Evolutionary conservation across 2,329 filamentous ascomycete genomes (phyloP), one percentile per base, ranked within the genome.

Genomic region (Chrysoporthe austroafricana): DNA sequence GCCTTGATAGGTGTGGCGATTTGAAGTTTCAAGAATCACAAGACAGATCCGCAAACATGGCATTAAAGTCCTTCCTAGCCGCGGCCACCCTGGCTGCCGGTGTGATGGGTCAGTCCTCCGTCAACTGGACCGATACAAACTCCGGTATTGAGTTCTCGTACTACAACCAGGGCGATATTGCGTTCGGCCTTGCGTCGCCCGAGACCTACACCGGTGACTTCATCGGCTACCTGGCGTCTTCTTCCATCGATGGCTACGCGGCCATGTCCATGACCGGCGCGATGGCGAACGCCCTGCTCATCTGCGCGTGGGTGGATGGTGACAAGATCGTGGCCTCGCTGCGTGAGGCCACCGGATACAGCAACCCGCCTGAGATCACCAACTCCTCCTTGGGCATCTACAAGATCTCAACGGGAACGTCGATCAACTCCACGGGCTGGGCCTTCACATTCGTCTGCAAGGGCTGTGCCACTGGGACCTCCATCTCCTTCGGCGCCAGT

Each of bases 141-240:
- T 68, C 68, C 21, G 66, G 62, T 32, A 70, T 70, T 62, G 61
- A 59, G 43, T 70, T 68, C 66, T 70, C 68, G 1, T 70, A 70
- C 66, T 70, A 70, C 42, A 50, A 68, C 62, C 67, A 59, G 54
- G 44, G 60, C n/a, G 68, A 66, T 34, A 59, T 66, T 46, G 68
- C 66, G 14, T 82, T 86, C 65, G 84, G 84, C 72, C 78, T 88
- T 50, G 84, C 82, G 1, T 73, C 86, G 2, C 85, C 85, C 1
- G 78, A 84, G 69, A 81, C 76, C 13, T 75, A 82, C 16, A 79
- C 75, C 1, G 80, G 79, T 13, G 86, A 88, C 74, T 82, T 88
- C 71, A 85, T 88, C 68, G 83, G 82, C 8, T 83, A 87, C 72
- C 79, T 88, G 57, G 80, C 75, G 1, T 80, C 80, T 1, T 71